phyloP scores from a whole-genome alignment of 768 basidiomycete species.

The Suillus subaureus region DNA sequence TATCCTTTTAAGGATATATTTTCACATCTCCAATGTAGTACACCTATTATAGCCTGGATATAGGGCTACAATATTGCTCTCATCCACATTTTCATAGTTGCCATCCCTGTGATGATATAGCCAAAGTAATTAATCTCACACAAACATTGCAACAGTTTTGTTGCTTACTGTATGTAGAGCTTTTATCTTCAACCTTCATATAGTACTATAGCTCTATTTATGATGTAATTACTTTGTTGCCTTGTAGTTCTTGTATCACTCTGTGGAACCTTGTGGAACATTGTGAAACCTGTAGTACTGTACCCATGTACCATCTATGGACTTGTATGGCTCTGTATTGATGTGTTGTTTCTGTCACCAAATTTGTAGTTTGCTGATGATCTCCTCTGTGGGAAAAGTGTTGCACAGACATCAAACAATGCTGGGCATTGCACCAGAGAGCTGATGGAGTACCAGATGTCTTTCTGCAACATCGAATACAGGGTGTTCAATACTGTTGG shows the following conservation, averaged over 20 bases:
- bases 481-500: not conserved
- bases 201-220: not conserved
- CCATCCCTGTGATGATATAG: too few relatives aligned
- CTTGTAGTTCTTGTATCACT: not conserved
- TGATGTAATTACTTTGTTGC: slow-evolving; percentile 1
- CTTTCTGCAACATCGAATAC: slow-evolving; percentile 7
- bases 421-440: slow-evolving; percentile 17
- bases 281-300: not conserved
- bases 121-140: too few relatives aligned
- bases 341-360: not conserved
- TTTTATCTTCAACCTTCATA: not conserved
- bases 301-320: not conserved
- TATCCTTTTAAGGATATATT: too few relatives aligned
- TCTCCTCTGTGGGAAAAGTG: slow-evolving; percentile 31
- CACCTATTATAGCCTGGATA: too few relatives aligned
- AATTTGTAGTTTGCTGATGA: not conserved
- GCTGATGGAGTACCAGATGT: slow-evolving; percentile 17
- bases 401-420: slow-evolving; percentile 29
- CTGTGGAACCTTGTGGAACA: not conserved
- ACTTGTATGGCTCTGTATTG: not conserved
- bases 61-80: too few relatives aligned
- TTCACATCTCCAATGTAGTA: too few relatives aligned
- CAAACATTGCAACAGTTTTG: too few relatives aligned
- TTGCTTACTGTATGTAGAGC: too few relatives aligned
- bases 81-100: too few relatives aligned